These are phyloP conservation scores for Dryas drummondii DNA, from an alignment of 306 rosid species.

Conservation along the genomic window DNA sequence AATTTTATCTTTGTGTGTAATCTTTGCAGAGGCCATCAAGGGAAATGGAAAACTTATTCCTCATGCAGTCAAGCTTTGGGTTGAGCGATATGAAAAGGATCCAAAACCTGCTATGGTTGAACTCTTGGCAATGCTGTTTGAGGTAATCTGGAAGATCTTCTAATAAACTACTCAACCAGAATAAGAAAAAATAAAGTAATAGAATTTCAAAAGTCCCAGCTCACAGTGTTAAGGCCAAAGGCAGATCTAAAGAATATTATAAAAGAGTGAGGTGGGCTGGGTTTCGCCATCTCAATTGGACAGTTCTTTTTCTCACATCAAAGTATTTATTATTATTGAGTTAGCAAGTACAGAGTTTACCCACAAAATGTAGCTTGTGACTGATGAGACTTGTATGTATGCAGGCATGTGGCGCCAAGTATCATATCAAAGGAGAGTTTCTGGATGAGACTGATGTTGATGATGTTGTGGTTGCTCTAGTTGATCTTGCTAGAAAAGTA, in stretches of 20 bases:
- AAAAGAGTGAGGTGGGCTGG: background rate
- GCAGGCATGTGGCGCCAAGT: slow-evolving; percentile 95
- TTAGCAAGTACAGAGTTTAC: background rate
- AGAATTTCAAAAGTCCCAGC: slow-evolving; percentile 13
- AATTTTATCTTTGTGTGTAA: slow-evolving; percentile 26
- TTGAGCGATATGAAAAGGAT: slow-evolving; percentile 80
- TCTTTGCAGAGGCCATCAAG: slow-evolving; percentile 70
- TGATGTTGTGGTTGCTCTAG: slow-evolving; percentile 91
- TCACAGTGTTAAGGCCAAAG: slow-evolving; percentile 1
- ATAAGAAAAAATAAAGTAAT: slow-evolving; percentile 6
- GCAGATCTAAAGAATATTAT: background rate
- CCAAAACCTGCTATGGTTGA: slow-evolving; percentile 75
- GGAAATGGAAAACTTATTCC: slow-evolving; percentile 73
- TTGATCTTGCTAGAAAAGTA: slow-evolving; percentile 82
- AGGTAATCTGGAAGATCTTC: slow-evolving; percentile 45
- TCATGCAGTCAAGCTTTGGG: slow-evolving; percentile 81
- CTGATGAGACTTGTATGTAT: slow-evolving; percentile 30
- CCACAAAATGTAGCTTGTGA: slow-evolving; percentile 3
- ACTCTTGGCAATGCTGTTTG: slow-evolving; percentile 79
- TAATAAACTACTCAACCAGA: slow-evolving; percentile 9
- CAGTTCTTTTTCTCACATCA: background rate
- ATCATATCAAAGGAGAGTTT: slow-evolving; percentile 60
- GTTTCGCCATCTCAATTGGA: background rate
- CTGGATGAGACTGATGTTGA: slow-evolving; percentile 87
- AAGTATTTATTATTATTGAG: background rate